Evolutionary conservation across 176 grass and related monocot genomes (phyloP), one percentile per base, ranked within the genome.

Genomic region (Tillandsia leiboldiana): DNA sequence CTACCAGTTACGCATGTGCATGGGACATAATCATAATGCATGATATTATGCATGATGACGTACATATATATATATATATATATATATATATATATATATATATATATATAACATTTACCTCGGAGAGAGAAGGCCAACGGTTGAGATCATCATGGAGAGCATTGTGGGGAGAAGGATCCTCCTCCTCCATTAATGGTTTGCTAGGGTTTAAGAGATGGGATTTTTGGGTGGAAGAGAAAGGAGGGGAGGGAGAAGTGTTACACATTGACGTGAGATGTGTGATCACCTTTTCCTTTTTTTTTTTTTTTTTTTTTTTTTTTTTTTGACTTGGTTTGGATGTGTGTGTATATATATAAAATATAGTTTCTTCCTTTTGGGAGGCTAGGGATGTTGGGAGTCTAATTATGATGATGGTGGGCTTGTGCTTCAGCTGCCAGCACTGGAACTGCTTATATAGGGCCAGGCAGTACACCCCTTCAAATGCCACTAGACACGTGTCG

Each of bases 241-340:
- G 53, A 51, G 77, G 68, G 9, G 76, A 71, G 61, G 76, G 61
- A 24, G 73, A 66, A 58, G 76, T 72, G 56, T 72, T 79, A 56
- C 77, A 72, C 77, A 72, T 79, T 13, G 33, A 61, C 56, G 63
- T 49, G 50, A 33, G 14, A 20, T 20, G 20, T 20, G 20, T 20
- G 20, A 20, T 20, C 20, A 20, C 20, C 20, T 20, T 20, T 20
- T 20, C 20, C 20, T 20, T 20, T 51, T 24, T 20, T 20, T 20
- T 20, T 20, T 20, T 20, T 20, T 20, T 20, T 20, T 20, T 20
- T 20, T 20, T 7, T 42, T 7, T 7, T 42, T 42, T 42, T 42
- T 42, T 65, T 29, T 1, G 28, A 3, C 33, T 42, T 42, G 33
- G 33, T 42, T 42, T 42, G 33, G 33, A 42, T 42, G 33, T 42